phyloP scores from a whole-genome alignment of 352 stramenopile genomes.

The Discostella stelligera region DNA sequence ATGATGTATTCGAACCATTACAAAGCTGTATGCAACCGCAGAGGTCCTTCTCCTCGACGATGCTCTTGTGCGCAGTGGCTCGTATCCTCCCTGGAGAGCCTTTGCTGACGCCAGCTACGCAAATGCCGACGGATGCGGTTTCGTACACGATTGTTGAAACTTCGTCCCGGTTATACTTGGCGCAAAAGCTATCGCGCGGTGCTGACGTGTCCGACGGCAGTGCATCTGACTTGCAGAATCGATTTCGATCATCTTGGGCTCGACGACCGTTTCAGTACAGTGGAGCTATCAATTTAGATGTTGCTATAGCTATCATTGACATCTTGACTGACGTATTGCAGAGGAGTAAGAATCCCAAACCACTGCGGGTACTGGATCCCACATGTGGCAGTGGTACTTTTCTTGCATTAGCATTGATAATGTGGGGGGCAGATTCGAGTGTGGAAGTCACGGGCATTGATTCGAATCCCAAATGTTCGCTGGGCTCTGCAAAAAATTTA shows the following conservation, averaged over 20 bases:
- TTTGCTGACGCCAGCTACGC: background rate
- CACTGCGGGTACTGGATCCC: constrained; percentile 54
- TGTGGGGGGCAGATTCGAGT: constrained; percentile 8
- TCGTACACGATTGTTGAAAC: constrained; percentile 25
- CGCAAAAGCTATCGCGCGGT: constrained; percentile 8
- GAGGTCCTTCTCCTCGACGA: constrained; percentile 17
- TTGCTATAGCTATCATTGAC: constrained; percentile 58
- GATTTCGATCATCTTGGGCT: constrained; percentile 43
- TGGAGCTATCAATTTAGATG: constrained; percentile 56
- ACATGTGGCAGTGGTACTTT: constrained; percentile 68
- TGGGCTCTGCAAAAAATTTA: constrained; percentile 53
- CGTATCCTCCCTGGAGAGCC: constrained; percentile 29
- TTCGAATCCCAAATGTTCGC: constrained; percentile 52
- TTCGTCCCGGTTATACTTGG: constrained; percentile 9
- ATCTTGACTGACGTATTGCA: constrained; percentile 35
- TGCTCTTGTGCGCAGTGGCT: constrained; percentile 30
- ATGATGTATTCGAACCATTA: constrained; percentile 39
- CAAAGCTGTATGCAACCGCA: background rate
- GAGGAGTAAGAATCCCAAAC: background rate
- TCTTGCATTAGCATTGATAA: constrained; percentile 47
- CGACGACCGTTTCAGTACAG: constrained; percentile 68
- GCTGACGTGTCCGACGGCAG: background rate
- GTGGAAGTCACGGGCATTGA: constrained; percentile 53
- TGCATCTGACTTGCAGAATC: constrained; percentile 10
- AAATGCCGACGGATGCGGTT: background rate